These are phyloP conservation scores for Ophiocytium majus DNA, from an alignment of 352 stramenopile species.

Conservation along the genomic window DNA sequence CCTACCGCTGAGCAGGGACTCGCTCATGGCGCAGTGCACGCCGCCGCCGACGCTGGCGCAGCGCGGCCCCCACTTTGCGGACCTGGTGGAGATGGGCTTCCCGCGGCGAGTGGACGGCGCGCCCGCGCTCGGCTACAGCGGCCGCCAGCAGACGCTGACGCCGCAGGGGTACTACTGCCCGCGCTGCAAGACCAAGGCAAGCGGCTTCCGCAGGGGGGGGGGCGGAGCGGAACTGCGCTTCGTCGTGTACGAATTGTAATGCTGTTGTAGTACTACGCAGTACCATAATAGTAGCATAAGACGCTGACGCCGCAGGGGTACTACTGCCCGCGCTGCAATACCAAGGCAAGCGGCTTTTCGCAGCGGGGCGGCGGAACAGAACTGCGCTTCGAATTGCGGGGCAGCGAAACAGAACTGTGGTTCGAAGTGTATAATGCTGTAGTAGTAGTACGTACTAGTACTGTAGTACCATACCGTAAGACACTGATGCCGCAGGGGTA, in stretches of 20 bases:
- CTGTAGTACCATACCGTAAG: too few relatives aligned
- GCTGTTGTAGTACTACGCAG: too few relatives aligned
- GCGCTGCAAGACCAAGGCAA: constrained; percentile 60
- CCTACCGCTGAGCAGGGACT: constrained; percentile 30
- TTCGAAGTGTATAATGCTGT: too few relatives aligned
- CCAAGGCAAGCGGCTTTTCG: constrained; percentile 59
- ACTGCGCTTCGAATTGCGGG: too few relatives aligned
- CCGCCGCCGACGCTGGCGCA: constrained; percentile 76
- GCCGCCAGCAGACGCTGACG: constrained; percentile 47
- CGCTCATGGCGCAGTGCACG: constrained; percentile 86
- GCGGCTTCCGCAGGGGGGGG: too few relatives aligned
- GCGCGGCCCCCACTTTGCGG: constrained; percentile 46
- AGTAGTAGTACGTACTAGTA: too few relatives aligned
- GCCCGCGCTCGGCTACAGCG: constrained; percentile 64
- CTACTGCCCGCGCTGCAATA: constrained; percentile 57
- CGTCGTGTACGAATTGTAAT: too few relatives aligned
- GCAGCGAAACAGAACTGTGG: too few relatives aligned
- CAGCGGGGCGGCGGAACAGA: too few relatives aligned
- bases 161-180: constrained; percentile 52
- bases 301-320: constrained; percentile 50
- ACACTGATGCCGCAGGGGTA: constrained; percentile 50
- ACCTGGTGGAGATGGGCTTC: constrained; percentile 58
- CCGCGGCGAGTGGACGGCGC: constrained; percentile 24
- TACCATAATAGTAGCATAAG: too few relatives aligned
- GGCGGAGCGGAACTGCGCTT: too few relatives aligned